These are phyloP conservation scores for Zea mays DNA, from an alignment of 176 grass and related monocot species.

Conservation along the genomic window DNA sequence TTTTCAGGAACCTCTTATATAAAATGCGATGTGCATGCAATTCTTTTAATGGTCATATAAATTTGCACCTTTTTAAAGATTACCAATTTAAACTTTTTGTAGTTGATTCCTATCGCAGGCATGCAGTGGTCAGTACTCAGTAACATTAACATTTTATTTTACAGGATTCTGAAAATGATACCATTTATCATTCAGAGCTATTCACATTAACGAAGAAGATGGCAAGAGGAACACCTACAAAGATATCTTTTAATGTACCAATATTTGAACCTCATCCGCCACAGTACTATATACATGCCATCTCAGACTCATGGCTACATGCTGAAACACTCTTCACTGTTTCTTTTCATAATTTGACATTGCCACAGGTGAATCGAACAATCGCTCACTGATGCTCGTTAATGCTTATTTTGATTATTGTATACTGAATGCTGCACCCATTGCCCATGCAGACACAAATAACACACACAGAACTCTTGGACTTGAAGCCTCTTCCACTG, in stretches of 20 bases:
- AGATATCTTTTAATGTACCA: slow-evolving; percentile 89
- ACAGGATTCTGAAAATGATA: slow-evolving; percentile 99
- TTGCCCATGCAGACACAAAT: slow-evolving; percentile 71
- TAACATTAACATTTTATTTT: slow-evolving; percentile 38
- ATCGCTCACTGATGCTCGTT: slow-evolving; percentile 18
- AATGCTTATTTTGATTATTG: slow-evolving; percentile 9
- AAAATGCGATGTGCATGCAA: slow-evolving; percentile 18
- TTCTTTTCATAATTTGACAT: slow-evolving; percentile 93
- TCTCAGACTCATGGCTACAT: slow-evolving; percentile 93
- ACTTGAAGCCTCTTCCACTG: slow-evolving; percentile 92
- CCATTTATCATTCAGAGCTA: slow-evolving; percentile 93
- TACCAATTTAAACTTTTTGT: neutral
- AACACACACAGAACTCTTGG: slow-evolving; percentile 95
- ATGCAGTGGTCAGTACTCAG: slow-evolving; percentile 11
- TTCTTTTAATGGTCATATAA: slow-evolving; percentile 4
- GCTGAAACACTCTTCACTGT: slow-evolving; percentile 89
- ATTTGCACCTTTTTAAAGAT: slow-evolving; percentile 10
- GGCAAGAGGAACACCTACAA: slow-evolving; percentile 72
- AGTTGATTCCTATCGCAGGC: slow-evolving; percentile 20
- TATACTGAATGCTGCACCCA: slow-evolving; percentile 33
- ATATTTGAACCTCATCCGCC: slow-evolving; percentile 99
- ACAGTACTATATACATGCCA: slow-evolving; percentile 91
- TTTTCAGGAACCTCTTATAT: slow-evolving; percentile 8
- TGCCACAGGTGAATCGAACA: slow-evolving; percentile 71
- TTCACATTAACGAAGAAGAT: slow-evolving; percentile 92